Evolutionary conservation across 2,329 filamentous ascomycete species (phyloP).

Genomic region (Parastagonospora nodorum): DNA sequence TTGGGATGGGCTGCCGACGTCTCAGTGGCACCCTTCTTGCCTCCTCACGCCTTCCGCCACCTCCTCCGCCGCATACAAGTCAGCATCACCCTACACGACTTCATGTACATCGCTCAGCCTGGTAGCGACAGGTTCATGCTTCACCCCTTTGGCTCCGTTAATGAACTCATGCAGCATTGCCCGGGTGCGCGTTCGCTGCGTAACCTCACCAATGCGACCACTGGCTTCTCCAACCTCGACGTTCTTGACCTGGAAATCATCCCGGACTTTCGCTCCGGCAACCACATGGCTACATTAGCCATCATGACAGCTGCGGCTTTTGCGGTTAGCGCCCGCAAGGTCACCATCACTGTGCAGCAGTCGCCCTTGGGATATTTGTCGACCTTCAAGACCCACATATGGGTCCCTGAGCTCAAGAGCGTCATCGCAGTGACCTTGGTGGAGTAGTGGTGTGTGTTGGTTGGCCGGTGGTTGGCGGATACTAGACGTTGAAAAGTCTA

Average conservation of each 20-base stretch:
- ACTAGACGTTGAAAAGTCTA: background rate
- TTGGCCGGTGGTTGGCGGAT: background rate
- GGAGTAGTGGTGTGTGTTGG: background rate
- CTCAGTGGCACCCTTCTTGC: background rate
- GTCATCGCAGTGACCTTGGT: background rate
- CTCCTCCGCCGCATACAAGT: slow-evolving; percentile 9
- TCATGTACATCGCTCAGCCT: background rate
- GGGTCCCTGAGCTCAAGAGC: background rate
- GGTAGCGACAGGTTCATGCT: background rate
- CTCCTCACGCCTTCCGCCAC: background rate
- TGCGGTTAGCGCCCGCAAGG: slow-evolving; percentile 7
- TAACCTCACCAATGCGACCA: slow-evolving; percentile 7
- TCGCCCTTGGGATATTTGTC: background rate
- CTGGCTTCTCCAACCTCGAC: slow-evolving; percentile 6
- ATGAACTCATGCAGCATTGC: slow-evolving; percentile 11
- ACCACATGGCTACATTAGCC: slow-evolving; percentile 1
- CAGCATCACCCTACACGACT: slow-evolving; percentile 13
- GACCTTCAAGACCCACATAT: background rate
- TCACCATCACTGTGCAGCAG: slow-evolving; percentile 5
- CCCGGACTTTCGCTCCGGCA: slow-evolving; percentile 1
- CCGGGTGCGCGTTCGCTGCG: slow-evolving; percentile 13
- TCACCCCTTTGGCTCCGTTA: background rate
- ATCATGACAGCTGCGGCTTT: slow-evolving; percentile 9
- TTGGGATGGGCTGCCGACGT: background rate
- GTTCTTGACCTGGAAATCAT: slow-evolving; percentile 12